Base-by-base conservation (phyloP, 2,329 filamentous ascomycete species). In the Penicillium sumatraense region DNA sequence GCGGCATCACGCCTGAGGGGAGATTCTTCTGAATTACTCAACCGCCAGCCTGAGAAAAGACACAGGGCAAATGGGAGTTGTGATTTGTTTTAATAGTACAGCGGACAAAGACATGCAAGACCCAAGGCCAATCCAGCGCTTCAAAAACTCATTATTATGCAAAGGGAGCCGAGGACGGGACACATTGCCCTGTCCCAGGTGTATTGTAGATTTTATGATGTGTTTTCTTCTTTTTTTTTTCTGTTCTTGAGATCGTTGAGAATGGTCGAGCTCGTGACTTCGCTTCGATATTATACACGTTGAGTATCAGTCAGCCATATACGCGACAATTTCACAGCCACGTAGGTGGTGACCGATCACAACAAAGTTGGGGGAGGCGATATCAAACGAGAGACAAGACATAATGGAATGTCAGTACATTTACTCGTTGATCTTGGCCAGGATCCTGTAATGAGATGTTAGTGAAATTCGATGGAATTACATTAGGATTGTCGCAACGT, bases 371-470 rank as follows among this genome's bases (percentile, higher is more conserved):
- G 62, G 56, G 53, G 57, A 27, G 24, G 18, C 42, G 42, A 46
- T 13, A 46, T 31, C 8, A 33, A 46, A 60, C 49, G 60, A 58
- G 49, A 51, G 36, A 57, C 11, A 52, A 57, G 41, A 44, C n/a
- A 44, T 29, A 31, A 49, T 53, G n/a, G n/a, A n/a, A n/a, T 29
- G 47, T 51, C 33, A 48, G 52, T 45, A 51, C 52, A 47, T 83
- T 82, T 90, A 96, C 85, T 98, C 93, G 81, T 91, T 96, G 86
- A 99, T 96, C 89, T 98, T 99, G 77, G 95, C 95, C 59, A 99
- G 87, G 68, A 99, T 91, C 78, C 93, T 97, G 69, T n/a, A 18
- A 7, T 18, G 8, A 16, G 23, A 13, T 31, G 49, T 71, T 63
- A 69, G 63, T 49, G 23, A 27, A 18, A 27, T 7, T 7, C 38